phyloP scores from a whole-genome alignment of 179 eudicot species.

The Drosera spatulata region DNA sequence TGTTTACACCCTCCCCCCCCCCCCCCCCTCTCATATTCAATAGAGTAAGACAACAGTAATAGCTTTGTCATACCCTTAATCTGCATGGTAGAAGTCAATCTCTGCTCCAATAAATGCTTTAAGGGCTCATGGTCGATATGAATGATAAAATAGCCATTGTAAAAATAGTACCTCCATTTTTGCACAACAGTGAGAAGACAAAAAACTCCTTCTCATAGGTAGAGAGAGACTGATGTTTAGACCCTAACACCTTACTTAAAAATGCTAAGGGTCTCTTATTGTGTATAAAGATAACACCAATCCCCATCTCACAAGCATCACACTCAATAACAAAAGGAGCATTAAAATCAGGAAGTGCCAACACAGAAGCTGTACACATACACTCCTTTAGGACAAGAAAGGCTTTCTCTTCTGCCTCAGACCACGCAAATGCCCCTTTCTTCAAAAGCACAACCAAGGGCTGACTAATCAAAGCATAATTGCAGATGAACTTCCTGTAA shows the following conservation, averaged over 20 bases:
- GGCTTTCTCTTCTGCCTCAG: not conserved
- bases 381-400: not conserved
- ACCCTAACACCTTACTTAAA: not conserved
- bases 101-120: not conserved
- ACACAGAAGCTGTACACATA: not conserved
- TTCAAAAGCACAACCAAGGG: not conserved
- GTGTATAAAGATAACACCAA: not conserved
- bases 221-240: not conserved
- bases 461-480: not conserved
- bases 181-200: not conserved
- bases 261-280: not conserved
- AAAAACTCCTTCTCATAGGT: not conserved
- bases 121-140: not conserved
- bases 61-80: not conserved
- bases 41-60: too few relatives aligned
- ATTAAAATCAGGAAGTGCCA: not conserved
- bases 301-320: not conserved
- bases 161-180: not conserved
- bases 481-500: not conserved
- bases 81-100: not conserved
- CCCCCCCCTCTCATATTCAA: too few relatives aligned
- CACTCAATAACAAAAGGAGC: not conserved
- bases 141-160: too few relatives aligned
- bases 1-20: too few relatives aligned
- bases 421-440: not conserved